phyloP scores from a whole-genome alignment of 257 asterid genomes.

The Solanum sejunctum region DNA sequence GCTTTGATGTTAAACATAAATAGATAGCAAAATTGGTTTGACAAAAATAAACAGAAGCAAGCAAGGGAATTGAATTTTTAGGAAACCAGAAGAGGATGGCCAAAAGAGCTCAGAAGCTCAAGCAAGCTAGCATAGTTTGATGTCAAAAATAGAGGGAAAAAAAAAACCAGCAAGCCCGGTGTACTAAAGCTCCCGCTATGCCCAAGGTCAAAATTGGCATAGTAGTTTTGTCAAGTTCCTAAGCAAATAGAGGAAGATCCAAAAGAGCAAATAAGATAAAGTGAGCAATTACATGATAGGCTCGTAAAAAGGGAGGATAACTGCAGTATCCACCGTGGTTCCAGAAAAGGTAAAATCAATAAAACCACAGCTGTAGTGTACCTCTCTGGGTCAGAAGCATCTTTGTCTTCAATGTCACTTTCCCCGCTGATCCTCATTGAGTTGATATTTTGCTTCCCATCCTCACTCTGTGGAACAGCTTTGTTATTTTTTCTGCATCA shows the following conservation, averaged over 20 bases:
- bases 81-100: not conserved
- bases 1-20: not conserved
- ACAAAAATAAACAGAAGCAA: not conserved
- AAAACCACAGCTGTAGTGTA: not conserved
- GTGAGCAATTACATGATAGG: not conserved
- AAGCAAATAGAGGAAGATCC: not conserved
- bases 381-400: constrained; percentile 25
- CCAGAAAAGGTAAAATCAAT: not conserved
- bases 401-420: constrained; percentile 4
- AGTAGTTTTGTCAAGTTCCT: not conserved
- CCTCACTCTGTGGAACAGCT: constrained; percentile 1
- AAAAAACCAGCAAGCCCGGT: too few species aligned
- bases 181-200: too few species aligned
- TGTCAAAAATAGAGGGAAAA: too few species aligned
- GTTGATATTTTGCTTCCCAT: not conserved
- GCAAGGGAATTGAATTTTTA: not conserved
- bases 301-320: not conserved
- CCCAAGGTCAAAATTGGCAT: not conserved
- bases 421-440: not conserved
- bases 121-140: not conserved
- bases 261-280: not conserved
- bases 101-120: not conserved
- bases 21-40: not conserved
- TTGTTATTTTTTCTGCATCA: constrained; percentile 34
- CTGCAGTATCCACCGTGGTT: not conserved